Base-by-base conservation (phyloP, 2,329 filamentous ascomycete species). In the Cercospora zeina region DNA sequence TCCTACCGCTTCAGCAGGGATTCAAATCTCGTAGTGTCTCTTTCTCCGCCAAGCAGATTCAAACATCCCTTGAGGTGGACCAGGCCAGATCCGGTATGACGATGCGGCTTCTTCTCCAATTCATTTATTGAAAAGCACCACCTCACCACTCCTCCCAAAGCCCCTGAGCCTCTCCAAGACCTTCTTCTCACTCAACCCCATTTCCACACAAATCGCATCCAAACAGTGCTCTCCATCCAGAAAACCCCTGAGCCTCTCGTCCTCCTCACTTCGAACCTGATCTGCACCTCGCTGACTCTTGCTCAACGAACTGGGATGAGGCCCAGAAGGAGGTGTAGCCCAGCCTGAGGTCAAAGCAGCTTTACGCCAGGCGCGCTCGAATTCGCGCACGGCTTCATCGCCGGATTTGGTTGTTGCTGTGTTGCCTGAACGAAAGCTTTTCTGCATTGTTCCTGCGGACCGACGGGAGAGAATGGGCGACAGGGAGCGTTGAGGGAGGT, bases 141-240 rank as follows among this genome's bases (percentile, higher is more conserved):
- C 70, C 54, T 74, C 71, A 5, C 72, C 72, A 49, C 72, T 63
- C 27, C 63, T 59, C 9, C 68, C 85, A 50, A 27, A 51, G 62
- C 78, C 81, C 74, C 85, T 87, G 53, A 95, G 76, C 73, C 83
- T 86, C 37, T 86, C 85, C 77, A 91, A 81, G 14, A 93, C 86
- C 70, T 89, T 87, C 62, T 81, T 82, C 71, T 93, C 88, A 6
- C 84, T 85, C 72, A 91, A 73, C 65, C 88, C 87, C 74, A 87
- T 81, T 77, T 92, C 89, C 1, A 87, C 89, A 72, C 90, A 90
- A 67, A 93, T 91, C 80, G 93, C 87, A 77, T 95, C 91, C 75
- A 93, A 89, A 69, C 84, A 86, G 73, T 91, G 89, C 67, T 83
- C 83, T 0, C 90, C 91, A 75, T 93, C 89, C 10, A 89, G 82